Evolutionary conservation across 1,284 basidiomycete genomes (phyloP), one percentile per base, ranked within the genome.

Genomic region (Boletus semigastroideus): DNA sequence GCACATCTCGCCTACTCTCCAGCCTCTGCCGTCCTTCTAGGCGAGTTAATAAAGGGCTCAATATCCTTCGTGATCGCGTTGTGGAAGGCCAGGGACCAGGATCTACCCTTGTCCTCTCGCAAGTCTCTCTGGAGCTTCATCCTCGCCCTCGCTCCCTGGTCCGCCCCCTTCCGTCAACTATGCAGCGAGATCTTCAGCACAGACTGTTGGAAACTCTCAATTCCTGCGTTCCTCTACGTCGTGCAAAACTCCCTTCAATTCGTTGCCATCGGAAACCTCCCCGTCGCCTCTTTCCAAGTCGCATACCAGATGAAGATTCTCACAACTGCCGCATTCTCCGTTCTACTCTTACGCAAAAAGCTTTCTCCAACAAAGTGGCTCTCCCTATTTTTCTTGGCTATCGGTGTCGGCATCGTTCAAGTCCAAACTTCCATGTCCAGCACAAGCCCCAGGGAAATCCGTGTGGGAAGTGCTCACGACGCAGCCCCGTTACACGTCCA

Each of bases 261-360:
- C 71, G 90, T 96, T 51, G 95, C 95, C 25, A 90, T 93, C 33
- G 83, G 84, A 49, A 94, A 97, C 73, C 80, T 97, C 49, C 90
- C 92, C 53, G 92, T 92, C 42, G 92, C 94, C 12, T 92, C 92
- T 5, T 97, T 96, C 74, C 90, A 92, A 64, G 90, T 94, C 57
- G 89, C 87, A 27, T 94, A 94, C 71, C 92, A 94, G 73, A 93
- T 94, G 91, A 94, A 96, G 75, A 96, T 97, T 64, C 81, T 97
- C 58, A 97, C 94, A 28, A 98, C 94, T 11, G 94, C 94, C 20
- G 90, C 89, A 49, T 97, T 95, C 73, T 93, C 90, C 46, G 93
- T 96, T 46, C 63, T 86, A 6, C 77, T 98, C 47, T 80, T 98
- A 6, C 80, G 91, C 47, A 91, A 82, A 66, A 82, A 82, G 54